These are phyloP conservation scores for Rhynchospora pubera DNA, from an alignment of 176 grass and related monocot species.

Conservation along the genomic window DNA sequence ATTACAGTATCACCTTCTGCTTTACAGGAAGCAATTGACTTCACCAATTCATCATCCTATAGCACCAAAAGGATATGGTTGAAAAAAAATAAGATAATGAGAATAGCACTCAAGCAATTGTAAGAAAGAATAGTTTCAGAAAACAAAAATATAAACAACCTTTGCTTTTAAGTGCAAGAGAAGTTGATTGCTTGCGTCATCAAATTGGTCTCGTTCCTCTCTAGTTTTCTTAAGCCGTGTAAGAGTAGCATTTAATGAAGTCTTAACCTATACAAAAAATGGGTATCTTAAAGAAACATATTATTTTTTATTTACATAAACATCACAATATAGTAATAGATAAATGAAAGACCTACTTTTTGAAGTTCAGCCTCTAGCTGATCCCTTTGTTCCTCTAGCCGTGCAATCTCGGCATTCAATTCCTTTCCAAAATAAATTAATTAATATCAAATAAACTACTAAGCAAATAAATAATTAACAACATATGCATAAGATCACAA, in stretches of 20 bases:
- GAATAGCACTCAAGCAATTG: background rate
- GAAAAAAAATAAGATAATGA: constrained; percentile 22
- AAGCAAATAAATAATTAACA: constrained; percentile 18
- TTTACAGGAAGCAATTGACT: constrained; percentile 85
- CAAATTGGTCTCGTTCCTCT: constrained; percentile 94
- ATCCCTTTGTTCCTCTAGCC: constrained; percentile 63
- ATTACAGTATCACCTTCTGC: constrained; percentile 74
- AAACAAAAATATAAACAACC: constrained; percentile 33
- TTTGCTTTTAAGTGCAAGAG: constrained; percentile 83
- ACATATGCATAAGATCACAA: background rate
- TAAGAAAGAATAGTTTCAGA: background rate
- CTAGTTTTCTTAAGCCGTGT: constrained; percentile 82
- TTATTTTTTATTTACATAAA: constrained; percentile 16
- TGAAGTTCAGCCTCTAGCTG: constrained; percentile 69
- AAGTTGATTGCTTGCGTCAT: constrained; percentile 90
- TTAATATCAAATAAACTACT: background rate
- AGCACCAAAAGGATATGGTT: constrained; percentile 23
- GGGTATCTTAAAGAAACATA: constrained; percentile 29
- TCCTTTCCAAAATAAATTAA: constrained; percentile 39
- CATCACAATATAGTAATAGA: constrained; percentile 35
- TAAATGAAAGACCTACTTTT: constrained; percentile 55
- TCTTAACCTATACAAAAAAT: constrained; percentile 72
- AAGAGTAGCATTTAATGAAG: constrained; percentile 41
- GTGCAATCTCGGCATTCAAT: constrained; percentile 57
- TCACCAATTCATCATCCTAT: constrained; percentile 79